Evolutionary conservation across 2,329 filamentous ascomycete genomes (phyloP).

Genomic region (Madurella fahalii): DNA sequence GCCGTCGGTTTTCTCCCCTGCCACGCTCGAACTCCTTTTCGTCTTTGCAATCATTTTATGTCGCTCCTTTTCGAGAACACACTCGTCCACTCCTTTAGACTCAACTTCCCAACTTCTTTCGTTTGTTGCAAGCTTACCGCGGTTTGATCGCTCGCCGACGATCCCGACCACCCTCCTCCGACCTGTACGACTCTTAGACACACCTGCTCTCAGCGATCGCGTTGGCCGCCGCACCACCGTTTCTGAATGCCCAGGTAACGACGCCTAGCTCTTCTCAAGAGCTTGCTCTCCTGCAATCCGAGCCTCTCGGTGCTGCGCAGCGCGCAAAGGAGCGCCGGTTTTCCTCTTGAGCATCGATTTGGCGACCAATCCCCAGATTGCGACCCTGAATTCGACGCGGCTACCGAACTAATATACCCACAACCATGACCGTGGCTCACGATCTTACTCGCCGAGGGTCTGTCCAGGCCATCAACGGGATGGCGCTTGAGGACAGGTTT

Average conservation of each 20-base stretch:
- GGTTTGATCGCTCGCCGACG: conserved; percentile 14
- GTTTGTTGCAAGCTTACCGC: conserved; percentile 15
- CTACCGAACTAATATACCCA: background rate
- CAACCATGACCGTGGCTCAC: conserved; percentile 70
- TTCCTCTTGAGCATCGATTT: background rate
- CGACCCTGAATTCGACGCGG: background rate
- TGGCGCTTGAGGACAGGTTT: conserved; percentile 86
- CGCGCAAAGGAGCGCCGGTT: conserved; percentile 11
- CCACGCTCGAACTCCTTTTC: conserved; percentile 23
- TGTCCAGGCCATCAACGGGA: conserved; percentile 42
- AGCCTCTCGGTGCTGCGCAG: conserved; percentile 11
- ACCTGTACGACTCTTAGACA: background rate
- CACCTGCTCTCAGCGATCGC: background rate
- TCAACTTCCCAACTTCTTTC: conserved; percentile 17
- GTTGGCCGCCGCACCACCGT: conserved; percentile 4
- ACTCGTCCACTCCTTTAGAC: conserved; percentile 26
- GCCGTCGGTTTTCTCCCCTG: conserved; percentile 15
- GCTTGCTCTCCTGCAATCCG: conserved; percentile 25
- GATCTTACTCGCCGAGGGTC: conserved; percentile 68
- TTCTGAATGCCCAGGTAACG: conserved; percentile 36
- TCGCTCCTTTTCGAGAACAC: conserved; percentile 26
- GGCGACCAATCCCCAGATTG: background rate
- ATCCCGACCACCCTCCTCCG: conserved; percentile 9
- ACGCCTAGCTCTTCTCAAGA: conserved; percentile 37
- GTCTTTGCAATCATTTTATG: conserved; percentile 29